Percentiles rank a stretch among this genome's conserved stretches.
phyloP scores from a whole-genome alignment of 331 rosid species.

The Rosa hybrid region DNA sequence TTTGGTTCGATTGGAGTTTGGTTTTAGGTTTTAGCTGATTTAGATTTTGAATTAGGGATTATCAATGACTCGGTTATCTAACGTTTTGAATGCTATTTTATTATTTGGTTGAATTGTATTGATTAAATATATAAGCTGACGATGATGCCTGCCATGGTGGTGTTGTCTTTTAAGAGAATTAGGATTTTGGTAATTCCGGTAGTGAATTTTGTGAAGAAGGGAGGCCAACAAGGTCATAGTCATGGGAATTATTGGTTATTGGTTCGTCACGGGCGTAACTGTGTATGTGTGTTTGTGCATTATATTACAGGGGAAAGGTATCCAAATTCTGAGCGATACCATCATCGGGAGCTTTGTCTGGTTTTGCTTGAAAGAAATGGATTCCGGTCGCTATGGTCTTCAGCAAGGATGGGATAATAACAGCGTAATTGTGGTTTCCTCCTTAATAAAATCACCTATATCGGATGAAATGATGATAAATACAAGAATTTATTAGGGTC shows the following conservation, averaged over 20 bases:
- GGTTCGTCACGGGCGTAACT: slow-evolving; percentile 72
- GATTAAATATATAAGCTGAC: neutral
- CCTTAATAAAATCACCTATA: slow-evolving; percentile 91
- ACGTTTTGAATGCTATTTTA: neutral
- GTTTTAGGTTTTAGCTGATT: neutral
- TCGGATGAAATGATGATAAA: slow-evolving; percentile 91
- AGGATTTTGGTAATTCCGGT: slow-evolving; percentile 54
- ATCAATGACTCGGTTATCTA: neutral
- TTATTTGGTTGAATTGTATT: neutral
- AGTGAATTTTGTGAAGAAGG: slow-evolving; percentile 39
- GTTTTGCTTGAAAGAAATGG: slow-evolving; percentile 74
- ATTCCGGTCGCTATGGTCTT: slow-evolving; percentile 93
- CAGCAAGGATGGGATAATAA: slow-evolving; percentile 99
- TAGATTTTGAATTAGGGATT: neutral
- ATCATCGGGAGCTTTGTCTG: slow-evolving; percentile 39
- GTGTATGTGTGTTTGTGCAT: slow-evolving; percentile 77
- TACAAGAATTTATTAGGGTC: slow-evolving; percentile 87
- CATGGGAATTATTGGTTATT: slow-evolving; percentile 68
- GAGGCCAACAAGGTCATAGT: slow-evolving; percentile 54
- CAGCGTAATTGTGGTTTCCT: slow-evolving; percentile 99
- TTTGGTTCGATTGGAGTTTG: slow-evolving; percentile 10
- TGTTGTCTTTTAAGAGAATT: neutral
- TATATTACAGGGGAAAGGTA: slow-evolving; percentile 85
- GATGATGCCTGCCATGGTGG: neutral
- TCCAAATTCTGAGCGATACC: slow-evolving; percentile 40